Evolutionary conservation across 2,329 filamentous ascomycete genomes (phyloP).

Genomic region (Pestalotiopsis sp.): DNA sequence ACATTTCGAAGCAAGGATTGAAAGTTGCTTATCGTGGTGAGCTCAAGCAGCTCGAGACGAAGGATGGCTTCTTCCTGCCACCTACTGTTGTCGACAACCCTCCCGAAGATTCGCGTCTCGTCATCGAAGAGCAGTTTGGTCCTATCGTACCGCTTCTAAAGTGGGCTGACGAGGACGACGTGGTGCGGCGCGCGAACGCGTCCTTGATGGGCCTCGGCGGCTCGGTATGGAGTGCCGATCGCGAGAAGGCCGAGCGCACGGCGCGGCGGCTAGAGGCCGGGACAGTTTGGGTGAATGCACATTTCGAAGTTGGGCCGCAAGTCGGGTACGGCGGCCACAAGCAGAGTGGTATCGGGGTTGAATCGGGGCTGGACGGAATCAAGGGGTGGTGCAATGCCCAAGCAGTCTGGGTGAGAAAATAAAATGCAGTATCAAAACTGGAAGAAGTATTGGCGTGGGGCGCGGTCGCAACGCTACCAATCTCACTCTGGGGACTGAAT

Average conservation of each 20-base stretch:
- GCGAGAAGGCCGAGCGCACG: constrained; percentile 47
- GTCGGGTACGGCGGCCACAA: constrained; percentile 55
- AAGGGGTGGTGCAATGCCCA: constrained; percentile 35
- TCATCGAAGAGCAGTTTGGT: constrained; percentile 28
- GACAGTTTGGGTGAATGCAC: constrained; percentile 54
- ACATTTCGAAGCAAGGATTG: constrained; percentile 24
- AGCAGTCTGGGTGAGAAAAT: constrained; percentile 16
- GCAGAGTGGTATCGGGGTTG: constrained; percentile 51
- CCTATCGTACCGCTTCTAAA: constrained; percentile 46
- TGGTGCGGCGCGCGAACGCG: constrained; percentile 49
- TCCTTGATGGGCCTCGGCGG: constrained; percentile 54
- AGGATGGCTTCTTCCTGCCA: constrained; percentile 20
- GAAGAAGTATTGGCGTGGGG: too few species aligned
- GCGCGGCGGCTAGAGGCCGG: constrained; percentile 52
- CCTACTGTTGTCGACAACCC: constrained; percentile 28
- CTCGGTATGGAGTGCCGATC: constrained; percentile 53
- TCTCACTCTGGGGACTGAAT: too few species aligned
- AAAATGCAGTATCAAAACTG: too few species aligned
- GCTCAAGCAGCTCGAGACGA: background rate
- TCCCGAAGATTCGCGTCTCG: constrained; percentile 23
- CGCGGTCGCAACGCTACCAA: too few species aligned
- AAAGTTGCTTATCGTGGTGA: constrained; percentile 19
- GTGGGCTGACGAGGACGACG: constrained; percentile 45
- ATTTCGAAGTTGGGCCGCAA: constrained; percentile 40
- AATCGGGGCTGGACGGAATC: constrained; percentile 44